Percentiles rank a stretch among this genome's conserved stretches.
Conservation (phyloP, 1,284 basidiomycete species). For the Bjerkandera adusta region DNA sequence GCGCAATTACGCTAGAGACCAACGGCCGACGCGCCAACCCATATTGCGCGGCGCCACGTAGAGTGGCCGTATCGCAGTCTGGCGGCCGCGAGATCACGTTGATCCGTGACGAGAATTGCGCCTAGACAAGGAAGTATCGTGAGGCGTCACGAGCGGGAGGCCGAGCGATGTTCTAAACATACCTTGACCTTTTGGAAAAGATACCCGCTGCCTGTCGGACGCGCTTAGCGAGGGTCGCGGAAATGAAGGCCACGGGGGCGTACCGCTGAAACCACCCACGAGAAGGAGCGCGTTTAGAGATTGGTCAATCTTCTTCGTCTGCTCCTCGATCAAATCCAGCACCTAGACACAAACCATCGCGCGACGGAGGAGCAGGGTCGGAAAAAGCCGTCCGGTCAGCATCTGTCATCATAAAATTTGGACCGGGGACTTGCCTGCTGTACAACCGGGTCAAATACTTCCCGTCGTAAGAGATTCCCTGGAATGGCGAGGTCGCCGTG, state of each 20-base stretch:
- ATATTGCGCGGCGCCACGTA: constrained; percentile 80
- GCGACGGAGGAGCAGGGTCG: constrained; percentile 12
- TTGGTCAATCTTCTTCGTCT: constrained; percentile 61
- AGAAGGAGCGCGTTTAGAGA: constrained; percentile 75
- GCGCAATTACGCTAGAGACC: constrained; percentile 76
- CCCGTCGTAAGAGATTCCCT: constrained; percentile 67
- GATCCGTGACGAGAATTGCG: constrained; percentile 60
- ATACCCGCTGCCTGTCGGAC: constrained; percentile 63
- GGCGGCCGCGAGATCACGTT: constrained; percentile 73
- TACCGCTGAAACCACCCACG: constrained; percentile 76
- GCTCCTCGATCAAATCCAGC: constrained; percentile 71
- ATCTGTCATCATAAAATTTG: too few species aligned
- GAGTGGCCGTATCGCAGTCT: constrained; percentile 81
- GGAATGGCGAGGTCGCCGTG: constrained; percentile 81
- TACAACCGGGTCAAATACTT: constrained; percentile 81
- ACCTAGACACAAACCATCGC: constrained; percentile 43
- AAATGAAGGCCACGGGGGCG: neutral
- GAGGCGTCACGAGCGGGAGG: constrained; percentile 1
- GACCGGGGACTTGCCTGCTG: constrained; percentile 46
- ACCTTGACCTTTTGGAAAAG: constrained; percentile 74
- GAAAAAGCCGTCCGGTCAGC: neutral
- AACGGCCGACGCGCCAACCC: constrained; percentile 72
- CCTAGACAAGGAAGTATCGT: constrained; percentile 36
- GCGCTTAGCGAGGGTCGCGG: neutral
- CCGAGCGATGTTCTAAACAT: constrained; percentile 21